Conservation (phyloP, 2,329 filamentous ascomycete genomes). For the Phialocephala sp. region DNA sequence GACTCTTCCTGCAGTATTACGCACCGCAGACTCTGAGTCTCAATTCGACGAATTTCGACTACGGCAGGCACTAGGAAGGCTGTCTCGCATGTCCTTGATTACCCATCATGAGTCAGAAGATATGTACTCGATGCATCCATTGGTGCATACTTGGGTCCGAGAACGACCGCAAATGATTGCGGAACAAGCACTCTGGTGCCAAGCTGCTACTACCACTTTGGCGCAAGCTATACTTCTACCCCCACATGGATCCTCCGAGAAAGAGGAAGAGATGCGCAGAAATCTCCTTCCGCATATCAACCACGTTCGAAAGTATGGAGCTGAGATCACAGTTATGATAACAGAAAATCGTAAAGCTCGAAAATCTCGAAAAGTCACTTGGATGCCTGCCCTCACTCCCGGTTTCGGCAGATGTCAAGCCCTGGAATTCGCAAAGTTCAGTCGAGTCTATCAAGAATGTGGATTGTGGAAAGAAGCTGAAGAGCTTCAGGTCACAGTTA, state of each 20-base stretch:
- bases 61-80: conserved; percentile 32
- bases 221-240: conserved; percentile 39
- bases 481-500: conserved; percentile 38
- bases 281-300: conserved; percentile 41
- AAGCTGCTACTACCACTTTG: conserved; percentile 39
- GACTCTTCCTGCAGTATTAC: conserved; percentile 28
- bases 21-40: conserved; percentile 16
- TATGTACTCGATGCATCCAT: conserved; percentile 43
- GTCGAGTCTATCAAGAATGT: conserved; percentile 37
- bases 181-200: conserved; percentile 42
- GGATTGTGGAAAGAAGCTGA: conserved; percentile 39
- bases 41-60: conserved; percentile 29
- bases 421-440: conserved; percentile 38
- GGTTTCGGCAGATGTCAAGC: conserved; percentile 17
- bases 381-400: neutral
- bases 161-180: conserved; percentile 38
- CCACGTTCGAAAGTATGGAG: conserved; percentile 32
- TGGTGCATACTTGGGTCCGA: conserved; percentile 43
- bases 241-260: conserved; percentile 26
- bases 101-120: conserved; percentile 31
- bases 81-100: conserved; percentile 38
- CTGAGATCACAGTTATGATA: conserved; percentile 11
- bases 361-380: conserved; percentile 25
- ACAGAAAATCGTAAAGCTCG: conserved; percentile 23
- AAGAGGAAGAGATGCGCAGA: conserved; percentile 31